Percentiles rank a stretch among this genome's conserved stretches.
phyloP scores from a whole-genome alignment of 108 stramenopile genomes.

The Cyclostephanos tholiformis region DNA sequence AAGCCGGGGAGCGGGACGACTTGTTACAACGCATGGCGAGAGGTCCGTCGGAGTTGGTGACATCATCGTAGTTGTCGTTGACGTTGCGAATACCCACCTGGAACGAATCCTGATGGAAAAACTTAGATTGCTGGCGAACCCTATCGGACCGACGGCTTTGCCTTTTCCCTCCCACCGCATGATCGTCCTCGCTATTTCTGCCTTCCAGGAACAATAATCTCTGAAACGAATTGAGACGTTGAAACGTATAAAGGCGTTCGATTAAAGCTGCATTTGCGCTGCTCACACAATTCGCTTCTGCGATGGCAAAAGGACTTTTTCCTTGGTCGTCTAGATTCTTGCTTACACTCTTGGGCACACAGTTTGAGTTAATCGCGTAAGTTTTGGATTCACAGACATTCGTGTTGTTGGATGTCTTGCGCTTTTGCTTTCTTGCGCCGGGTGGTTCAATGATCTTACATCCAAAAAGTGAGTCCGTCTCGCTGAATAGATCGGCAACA shows the following conservation, averaged over 20 bases:
- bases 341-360: background rate
- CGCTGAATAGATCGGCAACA: conserved; percentile 11
- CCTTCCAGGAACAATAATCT: too few relatives aligned
- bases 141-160: background rate
- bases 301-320: background rate
- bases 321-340: background rate
- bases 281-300: background rate
- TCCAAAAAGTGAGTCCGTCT: conserved; percentile 15
- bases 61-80: background rate
- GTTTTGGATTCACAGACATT: background rate
- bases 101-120: background rate
- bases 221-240: too few relatives aligned
- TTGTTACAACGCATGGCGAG: background rate
- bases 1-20: background rate
- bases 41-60: background rate
- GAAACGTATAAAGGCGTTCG: background rate
- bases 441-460: conserved; percentile 1
- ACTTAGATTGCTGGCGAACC: background rate
- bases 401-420: background rate
- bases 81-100: background rate
- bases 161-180: background rate
- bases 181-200: background rate
- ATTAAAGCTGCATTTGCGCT: background rate
- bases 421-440: background rate
- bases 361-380: background rate